Evolutionary conservation across 2,329 filamentous ascomycete species (phyloP).

Genomic region (Alternaria brassicae): DNA sequence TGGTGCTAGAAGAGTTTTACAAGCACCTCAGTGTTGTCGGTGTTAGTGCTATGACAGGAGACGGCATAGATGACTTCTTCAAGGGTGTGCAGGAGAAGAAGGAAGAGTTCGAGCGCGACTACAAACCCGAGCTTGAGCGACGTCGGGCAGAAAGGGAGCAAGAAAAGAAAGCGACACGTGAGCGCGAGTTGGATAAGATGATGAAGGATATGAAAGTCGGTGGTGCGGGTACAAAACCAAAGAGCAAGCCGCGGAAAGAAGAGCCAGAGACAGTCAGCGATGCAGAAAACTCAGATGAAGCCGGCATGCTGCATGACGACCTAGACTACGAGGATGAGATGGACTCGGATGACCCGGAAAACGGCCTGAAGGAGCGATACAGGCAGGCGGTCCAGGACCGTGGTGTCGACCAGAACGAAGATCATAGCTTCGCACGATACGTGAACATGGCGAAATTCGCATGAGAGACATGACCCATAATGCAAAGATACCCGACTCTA

Average conservation of each 20-base stretch:
- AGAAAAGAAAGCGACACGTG: conserved; percentile 72
- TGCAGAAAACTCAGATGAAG: conserved; percentile 60
- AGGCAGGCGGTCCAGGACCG: conserved; percentile 71
- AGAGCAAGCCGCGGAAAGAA: conserved; percentile 49
- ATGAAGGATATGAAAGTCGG: conserved; percentile 87
- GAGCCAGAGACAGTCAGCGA: conserved; percentile 61
- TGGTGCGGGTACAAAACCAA: conserved; percentile 40
- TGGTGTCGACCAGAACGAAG: conserved; percentile 51
- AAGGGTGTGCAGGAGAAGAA: conserved; percentile 85
- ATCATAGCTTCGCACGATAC: conserved; percentile 61
- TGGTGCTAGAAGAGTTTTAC: conserved; percentile 98
- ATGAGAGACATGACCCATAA: conserved; percentile 25
- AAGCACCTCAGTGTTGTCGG: conserved; percentile 90
- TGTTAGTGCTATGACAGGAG: conserved; percentile 90
- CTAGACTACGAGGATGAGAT: conserved; percentile 62
- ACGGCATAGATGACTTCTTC: conserved; percentile 93
- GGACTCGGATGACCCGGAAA: conserved; percentile 62
- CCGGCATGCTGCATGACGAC: conserved; percentile 62
- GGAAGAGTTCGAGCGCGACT: conserved; percentile 86
- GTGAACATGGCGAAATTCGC: conserved; percentile 50
- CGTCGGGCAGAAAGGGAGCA: conserved; percentile 77
- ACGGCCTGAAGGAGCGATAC: conserved; percentile 77
- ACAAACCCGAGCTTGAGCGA: conserved; percentile 87
- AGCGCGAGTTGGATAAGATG: conserved; percentile 87
- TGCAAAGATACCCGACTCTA: conserved; percentile 17